Conservation (phyloP, 1,139 yeast species). For the Eremothecium coryli region DNA sequence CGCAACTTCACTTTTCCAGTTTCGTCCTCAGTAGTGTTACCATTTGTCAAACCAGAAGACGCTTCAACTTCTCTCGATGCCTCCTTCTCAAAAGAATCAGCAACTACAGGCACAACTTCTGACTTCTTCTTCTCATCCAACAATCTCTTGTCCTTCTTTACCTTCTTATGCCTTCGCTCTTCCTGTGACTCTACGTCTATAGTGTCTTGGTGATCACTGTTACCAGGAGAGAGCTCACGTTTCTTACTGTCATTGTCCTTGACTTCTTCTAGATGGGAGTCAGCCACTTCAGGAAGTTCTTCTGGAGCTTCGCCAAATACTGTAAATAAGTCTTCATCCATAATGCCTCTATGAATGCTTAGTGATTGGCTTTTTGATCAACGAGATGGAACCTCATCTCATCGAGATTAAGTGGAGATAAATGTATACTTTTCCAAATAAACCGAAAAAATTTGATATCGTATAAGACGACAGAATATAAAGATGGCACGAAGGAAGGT, state of each 20-base stretch:
- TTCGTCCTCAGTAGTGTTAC: constrained; percentile 30
- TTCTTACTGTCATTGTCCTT: constrained; percentile 18
- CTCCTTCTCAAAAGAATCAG: constrained; percentile 84
- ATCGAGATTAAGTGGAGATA: constrained; percentile 4
- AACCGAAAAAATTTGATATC: constrained; percentile 3
- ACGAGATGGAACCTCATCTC: constrained; percentile 1
- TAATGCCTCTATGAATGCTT: too few relatives aligned
- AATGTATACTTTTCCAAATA: not conserved
- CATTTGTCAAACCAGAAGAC: constrained; percentile 53
- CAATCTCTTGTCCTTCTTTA: constrained; percentile 24
- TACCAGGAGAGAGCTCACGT: constrained; percentile 20
- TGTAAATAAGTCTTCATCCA: constrained; percentile 52
- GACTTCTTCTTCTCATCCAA: constrained; percentile 33
- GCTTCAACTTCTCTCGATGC: constrained; percentile 82
- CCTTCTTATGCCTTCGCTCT: constrained; percentile 23
- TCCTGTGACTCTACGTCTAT: not conserved
- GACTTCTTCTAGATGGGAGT: constrained; percentile 14
- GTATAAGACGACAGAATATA: constrained; percentile 8
- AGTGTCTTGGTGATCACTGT: constrained; percentile 6
- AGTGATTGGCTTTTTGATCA: too few relatives aligned
- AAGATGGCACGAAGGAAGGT: too few relatives aligned
- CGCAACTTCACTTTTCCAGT: constrained; percentile 59
- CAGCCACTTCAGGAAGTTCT: constrained; percentile 31
- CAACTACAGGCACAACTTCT: constrained; percentile 55
- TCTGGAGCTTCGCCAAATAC: constrained; percentile 53